phyloP scores from a whole-genome alignment of 371 early-diverging fungal genomes.

The Rhizopus microsporus region DNA sequence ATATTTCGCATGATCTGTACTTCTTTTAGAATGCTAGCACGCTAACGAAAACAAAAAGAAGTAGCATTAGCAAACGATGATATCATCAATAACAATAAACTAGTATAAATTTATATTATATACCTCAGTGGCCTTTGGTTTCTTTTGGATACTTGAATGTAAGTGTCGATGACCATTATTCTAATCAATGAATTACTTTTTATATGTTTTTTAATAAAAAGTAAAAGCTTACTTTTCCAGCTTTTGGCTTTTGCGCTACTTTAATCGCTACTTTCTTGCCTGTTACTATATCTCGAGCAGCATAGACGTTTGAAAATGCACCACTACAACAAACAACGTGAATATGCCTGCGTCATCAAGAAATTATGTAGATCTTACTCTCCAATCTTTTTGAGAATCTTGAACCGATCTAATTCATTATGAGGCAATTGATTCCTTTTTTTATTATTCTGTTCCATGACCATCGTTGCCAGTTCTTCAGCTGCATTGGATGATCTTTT shows the following conservation, averaged over 20 bases:
- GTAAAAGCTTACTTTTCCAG: constrained; percentile 55
- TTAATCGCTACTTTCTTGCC: constrained; percentile 75
- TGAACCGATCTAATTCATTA: constrained; percentile 51
- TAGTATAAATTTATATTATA: background rate
- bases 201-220: constrained; percentile 49
- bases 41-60: constrained; percentile 37
- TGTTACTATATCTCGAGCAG: constrained; percentile 57
- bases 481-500: background rate
- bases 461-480: constrained; percentile 17
- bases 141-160: constrained; percentile 28
- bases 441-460: constrained; percentile 15
- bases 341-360: background rate
- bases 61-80: constrained; percentile 10
- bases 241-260: constrained; percentile 62
- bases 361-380: constrained; percentile 49
- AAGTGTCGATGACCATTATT: constrained; percentile 27
- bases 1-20: constrained; percentile 79
- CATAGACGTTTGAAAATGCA: constrained; percentile 81
- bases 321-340: constrained; percentile 50
- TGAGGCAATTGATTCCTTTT: constrained; percentile 35
- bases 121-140: constrained; percentile 38
- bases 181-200: constrained; percentile 41
- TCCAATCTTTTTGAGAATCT: constrained; percentile 56
- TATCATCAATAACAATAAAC: constrained; percentile 12
- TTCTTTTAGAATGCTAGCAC: constrained; percentile 79